Evolutionary conservation across 345 rosid species (phyloP).

Genomic region (Bretschneidera sinensis): DNA sequence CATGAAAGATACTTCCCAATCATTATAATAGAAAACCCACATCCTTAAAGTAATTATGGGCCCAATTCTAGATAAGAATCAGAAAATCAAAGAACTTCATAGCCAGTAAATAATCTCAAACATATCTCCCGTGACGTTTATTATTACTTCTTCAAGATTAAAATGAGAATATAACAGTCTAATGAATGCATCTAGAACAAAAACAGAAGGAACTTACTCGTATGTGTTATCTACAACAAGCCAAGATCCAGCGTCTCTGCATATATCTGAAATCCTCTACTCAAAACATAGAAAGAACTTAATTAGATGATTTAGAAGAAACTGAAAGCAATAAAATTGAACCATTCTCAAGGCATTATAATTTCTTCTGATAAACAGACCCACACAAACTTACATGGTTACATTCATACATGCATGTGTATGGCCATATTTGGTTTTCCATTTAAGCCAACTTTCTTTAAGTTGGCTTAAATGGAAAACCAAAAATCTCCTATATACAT

Average conservation of each 20-base stretch:
- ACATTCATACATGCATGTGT: background rate
- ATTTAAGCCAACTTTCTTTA: too few species aligned
- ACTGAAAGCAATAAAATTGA: constrained; percentile 1
- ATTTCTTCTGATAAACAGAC: background rate
- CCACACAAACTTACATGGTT: background rate
- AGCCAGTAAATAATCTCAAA: too few species aligned
- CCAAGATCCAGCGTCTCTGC: constrained; percentile 87
- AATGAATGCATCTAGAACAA: background rate
- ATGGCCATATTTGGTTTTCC: too few species aligned
- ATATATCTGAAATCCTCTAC: constrained; percentile 83
- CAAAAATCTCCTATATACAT: too few species aligned
- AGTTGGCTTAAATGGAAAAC: too few species aligned
- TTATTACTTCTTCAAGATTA: too few species aligned
- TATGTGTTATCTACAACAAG: constrained; percentile 95
- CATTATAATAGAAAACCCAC: too few species aligned
- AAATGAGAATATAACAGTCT: background rate
- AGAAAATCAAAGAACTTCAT: too few species aligned
- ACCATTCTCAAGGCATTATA: background rate
- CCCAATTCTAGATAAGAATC: too few species aligned
- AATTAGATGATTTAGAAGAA: background rate
- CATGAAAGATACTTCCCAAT: too few species aligned
- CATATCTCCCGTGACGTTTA: too few species aligned
- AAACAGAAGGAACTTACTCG: constrained; percentile 59
- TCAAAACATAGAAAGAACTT: constrained; percentile 17
- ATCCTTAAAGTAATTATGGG: too few species aligned